Evolutionary conservation across 257 asterid genomes (phyloP).

Genomic region (Jaltomata sinuosa): DNA sequence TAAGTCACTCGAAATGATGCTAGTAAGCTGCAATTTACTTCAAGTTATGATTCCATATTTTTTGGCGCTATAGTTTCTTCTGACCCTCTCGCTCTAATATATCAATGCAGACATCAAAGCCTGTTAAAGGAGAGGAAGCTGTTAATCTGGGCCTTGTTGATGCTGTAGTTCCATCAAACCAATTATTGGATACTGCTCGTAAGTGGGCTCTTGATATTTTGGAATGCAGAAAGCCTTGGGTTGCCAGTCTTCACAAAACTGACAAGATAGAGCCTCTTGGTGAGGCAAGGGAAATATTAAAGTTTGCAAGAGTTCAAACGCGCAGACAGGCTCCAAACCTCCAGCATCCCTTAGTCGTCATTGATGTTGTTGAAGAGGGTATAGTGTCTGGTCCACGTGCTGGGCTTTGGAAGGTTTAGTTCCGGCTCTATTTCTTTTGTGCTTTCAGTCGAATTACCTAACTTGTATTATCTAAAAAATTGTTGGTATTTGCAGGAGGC

Average conservation of each 20-base stretch:
- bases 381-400: slow-evolving; percentile 79
- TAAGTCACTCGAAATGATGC: slow-evolving; percentile 96
- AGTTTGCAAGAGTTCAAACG: slow-evolving; percentile 88
- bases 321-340: slow-evolving; percentile 92
- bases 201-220: slow-evolving; percentile 85
- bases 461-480: background rate
- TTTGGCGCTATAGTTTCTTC: background rate
- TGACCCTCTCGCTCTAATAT: background rate
- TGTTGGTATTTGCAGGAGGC: slow-evolving; percentile 62
- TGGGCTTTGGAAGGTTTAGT: slow-evolving; percentile 80
- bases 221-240: slow-evolving; percentile 74
- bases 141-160: slow-evolving; percentile 87
- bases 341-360: slow-evolving; percentile 78
- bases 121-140: slow-evolving; percentile 91
- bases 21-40: slow-evolving; percentile 41
- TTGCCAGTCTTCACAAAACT: slow-evolving; percentile 64
- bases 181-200: slow-evolving; percentile 71
- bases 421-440: slow-evolving; percentile 7
- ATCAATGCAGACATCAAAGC: slow-evolving; percentile 70
- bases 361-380: slow-evolving; percentile 95
- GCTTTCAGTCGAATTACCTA: background rate
- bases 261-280: slow-evolving; percentile 84
- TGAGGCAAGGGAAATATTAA: slow-evolving; percentile 87
- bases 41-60: background rate
- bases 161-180: slow-evolving; percentile 62